Base-by-base conservation (phyloP, 139 green algal genomes). In the Chlorella sorokiniana region DNA sequence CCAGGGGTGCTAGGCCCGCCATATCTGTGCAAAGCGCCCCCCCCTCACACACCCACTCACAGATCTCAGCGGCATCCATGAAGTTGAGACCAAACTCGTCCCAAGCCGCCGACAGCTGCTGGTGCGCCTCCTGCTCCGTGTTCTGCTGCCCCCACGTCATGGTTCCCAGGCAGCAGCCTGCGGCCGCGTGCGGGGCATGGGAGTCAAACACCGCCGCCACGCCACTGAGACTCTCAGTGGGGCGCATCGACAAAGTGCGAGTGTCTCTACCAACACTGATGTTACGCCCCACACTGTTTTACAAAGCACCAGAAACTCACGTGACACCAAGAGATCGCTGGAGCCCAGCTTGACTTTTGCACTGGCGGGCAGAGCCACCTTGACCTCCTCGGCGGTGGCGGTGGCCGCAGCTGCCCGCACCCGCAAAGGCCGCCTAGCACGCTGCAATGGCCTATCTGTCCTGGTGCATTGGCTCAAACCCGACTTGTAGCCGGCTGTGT, bases 131-230 rank as follows among this genome's bases (percentile, higher is more conserved):
- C 18, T 65, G 69, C 63, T 93, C 87, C 22, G 88, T 91, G 69
- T 95, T 96, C 73, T 96, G 93, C 48, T 68, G 38, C 4, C 95
- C 95, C 85, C 88, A 98, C 14, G 95, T 98, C 76, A 82, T 82
- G 0, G 63, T 82, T 33, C 76, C 63, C 63, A 82, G 63, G 63
- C 63, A 82, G 76, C 76, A 76, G 44, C 38, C 73, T 79, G 73
- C 73, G 52, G 5, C 11, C 1, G 9, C 6, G 33, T 31, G 63
- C 61, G 40, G 31, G 61, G 16, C 16, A 20, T 23, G 29, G 10
- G 10, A 5, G 7, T 27, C 16, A 20, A 18, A 23, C 3, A 20
- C 9, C 52, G 10, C n/a, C n/a, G n/a, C n/a, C n/a, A n/a, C n/a
- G n/a, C n/a, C n/a, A n/a, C n/a, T n/a, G n/a, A n/a, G n/a, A n/a